Percentiles rank a stretch among this genome's conserved stretches.
These are phyloP conservation scores for Capronia coronata DNA, from an alignment of 2,329 filamentous ascomycete species.

Conservation along the genomic window DNA sequence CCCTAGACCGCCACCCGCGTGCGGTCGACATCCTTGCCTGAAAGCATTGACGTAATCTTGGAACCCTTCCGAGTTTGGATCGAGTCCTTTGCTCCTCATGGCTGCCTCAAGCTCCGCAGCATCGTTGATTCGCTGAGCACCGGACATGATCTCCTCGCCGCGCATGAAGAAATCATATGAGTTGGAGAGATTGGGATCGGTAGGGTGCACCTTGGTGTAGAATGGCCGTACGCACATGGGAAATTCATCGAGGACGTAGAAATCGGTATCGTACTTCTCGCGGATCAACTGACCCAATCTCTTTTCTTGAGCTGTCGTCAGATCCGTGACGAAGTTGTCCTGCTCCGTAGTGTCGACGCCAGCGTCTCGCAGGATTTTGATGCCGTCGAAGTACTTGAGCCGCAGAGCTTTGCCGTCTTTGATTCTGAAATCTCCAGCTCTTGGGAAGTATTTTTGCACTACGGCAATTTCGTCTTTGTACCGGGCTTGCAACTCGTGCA, in stretches of 20 bases:
- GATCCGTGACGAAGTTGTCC: slow-evolving; percentile 44
- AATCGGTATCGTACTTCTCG: slow-evolving; percentile 87
- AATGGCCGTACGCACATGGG: slow-evolving; percentile 82
- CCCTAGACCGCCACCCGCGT: slow-evolving; percentile 60
- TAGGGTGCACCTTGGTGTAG: slow-evolving; percentile 76
- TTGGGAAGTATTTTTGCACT: slow-evolving; percentile 45
- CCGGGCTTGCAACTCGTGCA: slow-evolving; percentile 41
- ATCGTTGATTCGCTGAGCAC: slow-evolving; percentile 60
- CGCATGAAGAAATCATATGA: slow-evolving; percentile 67
- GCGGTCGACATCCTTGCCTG: slow-evolving; percentile 57
- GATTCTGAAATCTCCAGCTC: slow-evolving; percentile 46
- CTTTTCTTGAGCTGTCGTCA: slow-evolving; percentile 47
- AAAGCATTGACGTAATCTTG: slow-evolving; percentile 60
- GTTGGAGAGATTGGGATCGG: slow-evolving; percentile 60
- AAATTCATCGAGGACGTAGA: slow-evolving; percentile 96
- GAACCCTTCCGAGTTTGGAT: slow-evolving; percentile 54
- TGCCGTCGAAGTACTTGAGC: slow-evolving; percentile 46
- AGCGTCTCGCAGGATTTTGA: slow-evolving; percentile 43
- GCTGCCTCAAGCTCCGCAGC: slow-evolving; percentile 52
- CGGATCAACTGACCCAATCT: slow-evolving; percentile 81
- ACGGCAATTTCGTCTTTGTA: slow-evolving; percentile 42
- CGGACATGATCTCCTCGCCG: slow-evolving; percentile 62
- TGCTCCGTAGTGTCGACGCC: slow-evolving; percentile 47
- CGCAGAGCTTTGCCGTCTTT: slow-evolving; percentile 46
- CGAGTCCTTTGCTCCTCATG: slow-evolving; percentile 55